These are phyloP conservation scores for Pseudomassariella vexata DNA, from an alignment of 2,329 filamentous ascomycete genomes.

Conservation along the genomic window DNA sequence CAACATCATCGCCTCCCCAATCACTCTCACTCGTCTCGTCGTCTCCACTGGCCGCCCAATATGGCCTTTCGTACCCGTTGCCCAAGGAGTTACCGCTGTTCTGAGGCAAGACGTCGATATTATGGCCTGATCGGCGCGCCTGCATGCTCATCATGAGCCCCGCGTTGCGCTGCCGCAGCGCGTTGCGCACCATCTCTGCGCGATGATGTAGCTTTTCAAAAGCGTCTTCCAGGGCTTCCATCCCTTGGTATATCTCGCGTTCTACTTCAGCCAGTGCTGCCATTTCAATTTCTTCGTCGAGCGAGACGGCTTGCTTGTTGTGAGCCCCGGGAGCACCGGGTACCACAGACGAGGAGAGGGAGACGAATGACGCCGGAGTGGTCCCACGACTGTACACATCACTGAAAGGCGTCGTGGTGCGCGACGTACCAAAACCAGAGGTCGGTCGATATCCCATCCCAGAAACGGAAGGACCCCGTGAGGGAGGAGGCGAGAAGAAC, in stretches of 20 bases:
- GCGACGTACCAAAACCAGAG: slow-evolving; percentile 34
- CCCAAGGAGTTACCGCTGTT: slow-evolving; percentile 40
- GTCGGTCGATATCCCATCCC: slow-evolving; percentile 32
- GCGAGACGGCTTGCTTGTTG: slow-evolving; percentile 61
- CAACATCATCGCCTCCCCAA: slow-evolving; percentile 48
- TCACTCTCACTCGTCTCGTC: slow-evolving; percentile 52
- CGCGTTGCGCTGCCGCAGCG: slow-evolving; percentile 75
- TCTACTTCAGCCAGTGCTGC: slow-evolving; percentile 86
- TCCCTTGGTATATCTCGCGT: slow-evolving; percentile 85
- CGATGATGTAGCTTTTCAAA: slow-evolving; percentile 86
- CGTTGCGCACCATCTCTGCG: slow-evolving; percentile 73
- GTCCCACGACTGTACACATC: slow-evolving; percentile 48
- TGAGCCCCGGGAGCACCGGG: slow-evolving; percentile 30
- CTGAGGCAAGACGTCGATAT: slow-evolving; percentile 48
- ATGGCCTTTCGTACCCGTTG: slow-evolving; percentile 41
- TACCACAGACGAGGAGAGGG: slow-evolving; percentile 32
- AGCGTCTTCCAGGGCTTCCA: slow-evolving; percentile 91
- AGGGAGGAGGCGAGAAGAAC: slow-evolving; percentile 33
- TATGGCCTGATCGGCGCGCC: slow-evolving; percentile 41
- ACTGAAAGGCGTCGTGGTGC: slow-evolving; percentile 42
- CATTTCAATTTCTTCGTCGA: slow-evolving; percentile 93
- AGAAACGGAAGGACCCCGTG: slow-evolving; percentile 35
- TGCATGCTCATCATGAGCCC: slow-evolving; percentile 63
- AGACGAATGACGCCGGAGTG: slow-evolving; percentile 45
- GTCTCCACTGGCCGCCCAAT: slow-evolving; percentile 37